These are phyloP conservation scores for Phytophthora melonis DNA, from an alignment of 352 stramenopile genomes.

Conservation along the genomic window DNA sequence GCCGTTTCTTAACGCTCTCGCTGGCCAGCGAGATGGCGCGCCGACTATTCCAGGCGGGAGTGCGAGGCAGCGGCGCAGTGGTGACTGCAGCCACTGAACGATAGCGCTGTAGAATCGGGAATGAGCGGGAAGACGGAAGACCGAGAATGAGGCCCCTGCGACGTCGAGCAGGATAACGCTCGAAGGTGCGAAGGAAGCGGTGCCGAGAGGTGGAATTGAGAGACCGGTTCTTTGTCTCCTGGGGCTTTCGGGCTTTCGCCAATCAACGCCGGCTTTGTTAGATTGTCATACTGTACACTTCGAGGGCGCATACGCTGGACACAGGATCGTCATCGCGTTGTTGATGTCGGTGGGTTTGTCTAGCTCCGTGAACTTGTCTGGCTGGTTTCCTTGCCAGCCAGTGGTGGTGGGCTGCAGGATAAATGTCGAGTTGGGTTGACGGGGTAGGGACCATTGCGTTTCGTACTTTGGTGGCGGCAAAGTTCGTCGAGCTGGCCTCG, in stretches of 20 bases:
- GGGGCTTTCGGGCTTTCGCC: neutral
- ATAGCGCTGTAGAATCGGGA: neutral
- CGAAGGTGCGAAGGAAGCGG: neutral
- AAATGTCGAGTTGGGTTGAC: neutral
- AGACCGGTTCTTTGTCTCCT: too few species aligned
- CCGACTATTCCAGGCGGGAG: constrained; percentile 4
- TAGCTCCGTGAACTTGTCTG: neutral
- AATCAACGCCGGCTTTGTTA: neutral
- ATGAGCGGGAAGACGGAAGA: neutral
- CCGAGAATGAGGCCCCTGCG: neutral
- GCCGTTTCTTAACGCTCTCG: constrained; percentile 28
- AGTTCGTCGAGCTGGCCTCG: neutral
- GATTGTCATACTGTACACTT: constrained; percentile 1
- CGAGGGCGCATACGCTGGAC: neutral
- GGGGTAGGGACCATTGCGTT: neutral
- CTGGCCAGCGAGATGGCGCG: constrained; percentile 2
- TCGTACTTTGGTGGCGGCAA: neutral
- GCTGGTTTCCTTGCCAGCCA: neutral
- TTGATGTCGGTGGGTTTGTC: neutral
- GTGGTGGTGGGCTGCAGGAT: neutral
- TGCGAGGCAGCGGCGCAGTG: neutral
- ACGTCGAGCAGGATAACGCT: neutral
- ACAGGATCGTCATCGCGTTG: constrained; percentile 24
- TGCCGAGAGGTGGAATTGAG: neutral
- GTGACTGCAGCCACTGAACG: neutral